Conservation (phyloP, 169 alveolate genomes). For the Plasmodium malariae region DNA sequence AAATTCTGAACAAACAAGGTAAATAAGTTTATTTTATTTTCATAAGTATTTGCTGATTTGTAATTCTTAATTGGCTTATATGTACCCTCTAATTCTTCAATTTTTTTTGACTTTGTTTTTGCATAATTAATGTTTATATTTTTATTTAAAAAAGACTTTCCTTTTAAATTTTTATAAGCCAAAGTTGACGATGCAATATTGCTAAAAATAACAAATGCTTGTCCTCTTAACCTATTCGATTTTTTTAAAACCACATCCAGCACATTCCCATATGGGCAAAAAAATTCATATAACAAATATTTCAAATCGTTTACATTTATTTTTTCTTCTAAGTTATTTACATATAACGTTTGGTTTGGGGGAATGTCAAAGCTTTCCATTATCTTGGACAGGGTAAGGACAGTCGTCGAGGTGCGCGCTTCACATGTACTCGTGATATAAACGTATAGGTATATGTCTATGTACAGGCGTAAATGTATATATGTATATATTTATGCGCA, state of each 20-base stretch:
- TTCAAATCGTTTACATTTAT: constrained; percentile 82
- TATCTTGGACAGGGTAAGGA: neutral
- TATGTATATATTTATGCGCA: neutral
- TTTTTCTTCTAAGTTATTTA: constrained; percentile 86
- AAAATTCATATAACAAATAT: constrained; percentile 86
- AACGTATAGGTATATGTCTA: neutral
- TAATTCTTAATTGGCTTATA: constrained; percentile 77
- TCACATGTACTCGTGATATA: neutral
- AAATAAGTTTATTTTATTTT: constrained; percentile 52
- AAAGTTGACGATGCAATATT: constrained; percentile 87
- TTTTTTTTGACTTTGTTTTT: constrained; percentile 79
- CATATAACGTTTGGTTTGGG: constrained; percentile 90
- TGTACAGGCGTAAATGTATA: neutral
- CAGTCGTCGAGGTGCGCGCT: neutral
- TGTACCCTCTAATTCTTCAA: constrained; percentile 82
- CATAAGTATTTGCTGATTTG: constrained; percentile 19
- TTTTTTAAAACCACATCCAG: constrained; percentile 84
- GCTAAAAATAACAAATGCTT: constrained; percentile 89
- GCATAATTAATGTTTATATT: constrained; percentile 87
- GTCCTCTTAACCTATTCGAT: constrained; percentile 86
- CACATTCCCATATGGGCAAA: constrained; percentile 86
- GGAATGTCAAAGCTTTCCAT: constrained; percentile 80
- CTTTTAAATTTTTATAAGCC: constrained; percentile 87
- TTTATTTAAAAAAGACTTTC: constrained; percentile 83
- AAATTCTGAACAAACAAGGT: constrained; percentile 89